A percentile compares a stretch with the other conserved stretches of the same genome.
phyloP scores from a whole-genome alignment of 202 grass and related monocot genomes.

The Carex arenaria region DNA sequence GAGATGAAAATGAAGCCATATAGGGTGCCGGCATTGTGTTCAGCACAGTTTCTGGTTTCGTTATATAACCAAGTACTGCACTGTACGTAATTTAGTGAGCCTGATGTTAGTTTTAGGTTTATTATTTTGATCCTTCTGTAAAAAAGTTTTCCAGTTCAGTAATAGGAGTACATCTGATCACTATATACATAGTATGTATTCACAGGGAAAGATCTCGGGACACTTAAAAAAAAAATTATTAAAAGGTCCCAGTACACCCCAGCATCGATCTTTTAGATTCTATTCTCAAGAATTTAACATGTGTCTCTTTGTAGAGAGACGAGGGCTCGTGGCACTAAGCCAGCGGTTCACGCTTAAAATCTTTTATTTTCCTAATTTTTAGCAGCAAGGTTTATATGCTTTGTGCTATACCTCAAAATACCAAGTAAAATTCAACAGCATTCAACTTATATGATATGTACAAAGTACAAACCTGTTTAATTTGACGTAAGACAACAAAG shows the following conservation, averaged over 20 bases:
- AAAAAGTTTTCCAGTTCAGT: background rate
- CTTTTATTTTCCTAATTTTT: too few species aligned
- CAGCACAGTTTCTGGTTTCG: slow-evolving; percentile 34
- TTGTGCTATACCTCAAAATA: background rate
- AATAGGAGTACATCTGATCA: background rate
- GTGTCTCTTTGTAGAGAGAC: too few species aligned
- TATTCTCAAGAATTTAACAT: too few species aligned
- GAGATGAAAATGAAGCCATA: slow-evolving; percentile 72
- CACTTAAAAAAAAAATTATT: too few species aligned
- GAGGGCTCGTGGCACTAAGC: too few species aligned
- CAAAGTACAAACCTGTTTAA: too few species aligned
- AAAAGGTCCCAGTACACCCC: too few species aligned
- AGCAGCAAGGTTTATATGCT: background rate
- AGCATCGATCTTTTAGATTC: too few species aligned
- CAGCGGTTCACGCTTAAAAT: too few species aligned
- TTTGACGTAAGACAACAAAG: slow-evolving; percentile 19
- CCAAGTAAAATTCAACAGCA: background rate
- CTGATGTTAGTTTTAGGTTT: background rate
- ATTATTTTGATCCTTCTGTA: background rate
- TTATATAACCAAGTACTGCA: slow-evolving; percentile 36
- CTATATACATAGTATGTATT: too few species aligned
- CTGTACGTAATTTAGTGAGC: background rate
- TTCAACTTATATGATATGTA: too few species aligned
- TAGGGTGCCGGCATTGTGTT: slow-evolving; percentile 45
- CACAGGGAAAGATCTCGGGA: too few species aligned